These are phyloP conservation scores for Ilyonectria sp. DNA, from an alignment of 2,329 filamentous ascomycete genomes.

Conservation along the genomic window DNA sequence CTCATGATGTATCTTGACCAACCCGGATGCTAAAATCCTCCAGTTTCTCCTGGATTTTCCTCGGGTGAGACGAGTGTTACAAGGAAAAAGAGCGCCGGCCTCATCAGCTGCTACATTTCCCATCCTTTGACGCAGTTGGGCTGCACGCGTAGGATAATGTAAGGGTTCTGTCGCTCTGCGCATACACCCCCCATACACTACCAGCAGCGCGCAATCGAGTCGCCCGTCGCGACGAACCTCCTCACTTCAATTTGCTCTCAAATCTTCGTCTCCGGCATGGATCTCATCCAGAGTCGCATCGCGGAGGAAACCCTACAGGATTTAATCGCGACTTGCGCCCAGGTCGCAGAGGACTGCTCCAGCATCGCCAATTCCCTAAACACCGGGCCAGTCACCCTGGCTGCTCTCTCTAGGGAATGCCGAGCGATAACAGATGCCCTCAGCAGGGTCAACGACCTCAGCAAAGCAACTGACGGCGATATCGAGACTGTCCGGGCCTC, in stretches of 20 bases:
- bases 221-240: neutral
- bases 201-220: slow-evolving; percentile 11
- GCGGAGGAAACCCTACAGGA: slow-evolving; percentile 45
- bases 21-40: slow-evolving; percentile 31
- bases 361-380: slow-evolving; percentile 47
- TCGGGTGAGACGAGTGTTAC: slow-evolving; percentile 21
- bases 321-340: slow-evolving; percentile 45
- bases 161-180: slow-evolving; percentile 9
- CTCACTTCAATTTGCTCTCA: slow-evolving; percentile 25
- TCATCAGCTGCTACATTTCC: slow-evolving; percentile 5
- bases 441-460: slow-evolving; percentile 46
- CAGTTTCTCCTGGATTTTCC: slow-evolving; percentile 19
- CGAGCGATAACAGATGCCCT: slow-evolving; percentile 47
- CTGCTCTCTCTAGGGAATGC: slow-evolving; percentile 46
- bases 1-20: slow-evolving; percentile 36
- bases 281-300: slow-evolving; percentile 42
- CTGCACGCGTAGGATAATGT: slow-evolving; percentile 4
- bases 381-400: slow-evolving; percentile 46
- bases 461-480: slow-evolving; percentile 38
- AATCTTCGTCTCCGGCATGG: slow-evolving; percentile 38
- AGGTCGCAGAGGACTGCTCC: slow-evolving; percentile 45
- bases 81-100: slow-evolving; percentile 15
- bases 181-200: slow-evolving; percentile 12
- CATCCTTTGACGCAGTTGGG: slow-evolving; percentile 8
- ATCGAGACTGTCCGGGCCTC: slow-evolving; percentile 41